Evolutionary conservation across 139 green algal genomes (phyloP).

Genomic region (Pycnococcus provasolii): DNA sequence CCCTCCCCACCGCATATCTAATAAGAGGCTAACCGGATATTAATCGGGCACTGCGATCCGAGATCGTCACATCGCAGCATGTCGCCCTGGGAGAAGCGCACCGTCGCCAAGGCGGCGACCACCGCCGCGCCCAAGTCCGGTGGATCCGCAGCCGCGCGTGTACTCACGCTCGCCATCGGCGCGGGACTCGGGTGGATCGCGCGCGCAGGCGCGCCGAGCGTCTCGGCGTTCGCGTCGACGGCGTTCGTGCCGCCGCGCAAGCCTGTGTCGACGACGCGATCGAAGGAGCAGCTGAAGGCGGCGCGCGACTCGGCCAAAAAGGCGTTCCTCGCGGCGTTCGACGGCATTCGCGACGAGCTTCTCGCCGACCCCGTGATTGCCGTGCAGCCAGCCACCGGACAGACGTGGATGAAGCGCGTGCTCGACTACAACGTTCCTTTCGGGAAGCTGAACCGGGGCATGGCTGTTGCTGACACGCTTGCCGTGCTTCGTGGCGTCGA

Average conservation of each 20-base stretch:
- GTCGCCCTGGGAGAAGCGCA: no score
- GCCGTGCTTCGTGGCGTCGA: not conserved
- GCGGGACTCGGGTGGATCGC: not conserved
- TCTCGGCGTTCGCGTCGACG: not conserved
- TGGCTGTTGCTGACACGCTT: slow-evolving; percentile 76
- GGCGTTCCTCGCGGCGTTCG: slow-evolving; percentile 16
- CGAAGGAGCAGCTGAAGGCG: no score
- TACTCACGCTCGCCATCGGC: not conserved
- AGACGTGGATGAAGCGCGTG: slow-evolving; percentile 63
- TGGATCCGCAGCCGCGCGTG: not conserved
- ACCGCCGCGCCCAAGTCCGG: not conserved
- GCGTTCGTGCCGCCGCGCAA: not conserved
- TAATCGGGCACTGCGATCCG: no score
- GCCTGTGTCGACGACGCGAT: no score
- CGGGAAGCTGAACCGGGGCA: slow-evolving; percentile 94
- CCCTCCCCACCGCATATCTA: no score
- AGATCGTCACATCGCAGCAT: no score
- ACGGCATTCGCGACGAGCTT: not conserved
- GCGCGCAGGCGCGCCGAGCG: not conserved
- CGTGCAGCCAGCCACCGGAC: slow-evolving; percentile 2
- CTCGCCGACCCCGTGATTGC: not conserved
- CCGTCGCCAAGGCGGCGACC: not conserved
- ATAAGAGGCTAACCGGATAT: no score
- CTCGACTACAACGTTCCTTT: slow-evolving; percentile 87
- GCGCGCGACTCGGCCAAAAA: not conserved